Evolutionary conservation across 768 basidiomycete genomes (phyloP).

Genomic region (Pleurotus platypus): DNA sequence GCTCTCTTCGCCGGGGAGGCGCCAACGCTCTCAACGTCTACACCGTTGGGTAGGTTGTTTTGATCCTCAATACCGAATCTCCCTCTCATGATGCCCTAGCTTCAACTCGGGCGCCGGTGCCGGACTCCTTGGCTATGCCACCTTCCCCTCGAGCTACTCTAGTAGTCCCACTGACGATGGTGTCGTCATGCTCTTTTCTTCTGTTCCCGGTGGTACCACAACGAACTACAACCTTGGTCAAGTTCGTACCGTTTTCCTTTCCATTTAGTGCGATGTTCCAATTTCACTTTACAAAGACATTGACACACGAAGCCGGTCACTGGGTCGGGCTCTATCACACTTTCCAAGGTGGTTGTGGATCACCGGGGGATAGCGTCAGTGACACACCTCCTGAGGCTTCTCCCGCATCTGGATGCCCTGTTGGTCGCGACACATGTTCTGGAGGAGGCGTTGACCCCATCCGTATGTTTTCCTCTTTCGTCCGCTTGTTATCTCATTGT

Average conservation of each 20-base stretch:
- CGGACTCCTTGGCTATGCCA: conserved; percentile 51
- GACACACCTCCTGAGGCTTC: conserved; percentile 46
- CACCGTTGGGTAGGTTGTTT: conserved; percentile 39
- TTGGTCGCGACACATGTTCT: conserved; percentile 30
- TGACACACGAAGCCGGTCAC: conserved; percentile 59
- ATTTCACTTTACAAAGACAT: conserved; percentile 26
- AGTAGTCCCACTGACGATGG: conserved; percentile 43
- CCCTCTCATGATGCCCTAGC: conserved; percentile 16
- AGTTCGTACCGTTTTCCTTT: conserved; percentile 15
- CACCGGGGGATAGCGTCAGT: conserved; percentile 36
- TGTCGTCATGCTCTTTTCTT: conserved; percentile 41
- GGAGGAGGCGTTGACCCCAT: conserved; percentile 41
- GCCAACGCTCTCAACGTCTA: conserved; percentile 44
- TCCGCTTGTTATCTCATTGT: background rate
- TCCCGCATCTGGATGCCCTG: conserved; percentile 40
- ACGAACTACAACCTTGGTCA: conserved; percentile 39
- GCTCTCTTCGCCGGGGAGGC: conserved; percentile 35
- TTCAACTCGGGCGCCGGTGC: conserved; percentile 32
- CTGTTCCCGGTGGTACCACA: conserved; percentile 40
- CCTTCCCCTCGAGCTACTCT: conserved; percentile 43
- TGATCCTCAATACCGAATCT: background rate
- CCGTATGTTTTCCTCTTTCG: conserved; percentile 22
- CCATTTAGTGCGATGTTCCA: conserved; percentile 14
- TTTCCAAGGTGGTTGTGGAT: conserved; percentile 47
- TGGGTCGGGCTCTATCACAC: conserved; percentile 61